Evolutionary conservation across 139 green algal genomes (phyloP).

Genomic region (Micromonas pusilla): DNA sequence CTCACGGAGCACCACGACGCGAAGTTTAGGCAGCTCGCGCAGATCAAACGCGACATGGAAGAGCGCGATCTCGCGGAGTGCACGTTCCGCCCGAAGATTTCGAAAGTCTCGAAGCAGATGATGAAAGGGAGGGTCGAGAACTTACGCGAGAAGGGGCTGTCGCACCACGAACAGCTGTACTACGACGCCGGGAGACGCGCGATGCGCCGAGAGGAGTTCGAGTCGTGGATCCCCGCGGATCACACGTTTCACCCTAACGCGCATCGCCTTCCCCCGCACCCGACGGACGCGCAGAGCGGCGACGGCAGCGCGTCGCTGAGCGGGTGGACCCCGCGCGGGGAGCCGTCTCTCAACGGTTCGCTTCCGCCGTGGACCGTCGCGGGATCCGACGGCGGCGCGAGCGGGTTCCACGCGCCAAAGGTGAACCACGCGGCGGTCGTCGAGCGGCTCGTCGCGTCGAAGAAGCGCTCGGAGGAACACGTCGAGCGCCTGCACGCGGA

Average conservation of each 20-base stretch:
- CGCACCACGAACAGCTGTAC: slow-evolving; percentile 30
- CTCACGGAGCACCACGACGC: neutral
- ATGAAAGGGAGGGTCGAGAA: neutral
- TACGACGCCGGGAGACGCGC: slow-evolving; percentile 18
- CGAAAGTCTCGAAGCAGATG: slow-evolving; percentile 17
- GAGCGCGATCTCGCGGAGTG: slow-evolving; percentile 10
- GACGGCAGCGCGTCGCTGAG: neutral
- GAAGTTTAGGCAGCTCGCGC: neutral
- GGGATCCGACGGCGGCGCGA: neutral
- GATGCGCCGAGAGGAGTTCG: slow-evolving; percentile 27
- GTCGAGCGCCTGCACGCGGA: neutral
- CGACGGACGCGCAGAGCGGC: neutral
- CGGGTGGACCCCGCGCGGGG: neutral
- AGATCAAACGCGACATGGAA: slow-evolving; percentile 13
- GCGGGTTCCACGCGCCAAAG: neutral
- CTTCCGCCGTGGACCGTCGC: neutral
- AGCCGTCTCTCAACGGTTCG: too few species aligned
- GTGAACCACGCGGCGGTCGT: slow-evolving; percentile 21
- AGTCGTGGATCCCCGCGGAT: slow-evolving; percentile 18
- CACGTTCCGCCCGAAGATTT: slow-evolving; percentile 24
- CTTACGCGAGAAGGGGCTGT: neutral
- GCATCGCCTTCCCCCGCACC: neutral
- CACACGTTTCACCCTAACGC: slow-evolving; percentile 27
- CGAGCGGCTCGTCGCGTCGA: neutral
- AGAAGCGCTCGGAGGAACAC: neutral